These are phyloP conservation scores for Kwoniella botswanensis DNA, from an alignment of 768 basidiomycete species.

Conservation along the genomic window DNA sequence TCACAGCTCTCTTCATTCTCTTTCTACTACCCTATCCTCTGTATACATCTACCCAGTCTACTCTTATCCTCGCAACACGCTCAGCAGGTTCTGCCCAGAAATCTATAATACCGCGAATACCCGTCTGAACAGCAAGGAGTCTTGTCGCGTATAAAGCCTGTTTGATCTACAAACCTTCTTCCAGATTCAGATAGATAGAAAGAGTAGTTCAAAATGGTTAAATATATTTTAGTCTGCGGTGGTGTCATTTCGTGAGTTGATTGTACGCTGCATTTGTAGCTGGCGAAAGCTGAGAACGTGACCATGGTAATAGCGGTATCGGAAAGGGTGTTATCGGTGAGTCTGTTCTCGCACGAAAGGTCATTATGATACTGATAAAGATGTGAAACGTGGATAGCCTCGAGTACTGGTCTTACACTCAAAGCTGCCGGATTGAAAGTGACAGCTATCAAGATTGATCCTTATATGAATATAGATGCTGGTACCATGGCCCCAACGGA, in stretches of 20 bases:
- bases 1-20: background rate
- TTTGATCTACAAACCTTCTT: too few species aligned
- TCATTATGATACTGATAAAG: background rate
- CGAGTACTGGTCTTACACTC: conserved; percentile 91
- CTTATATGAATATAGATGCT: conserved; percentile 99
- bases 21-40: conserved; percentile 3
- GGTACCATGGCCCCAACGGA: conserved; percentile 99
- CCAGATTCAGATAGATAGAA: background rate
- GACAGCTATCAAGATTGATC: conserved; percentile 99
- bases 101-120: background rate
- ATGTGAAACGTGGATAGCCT: conserved; percentile 65
- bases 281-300: background rate
- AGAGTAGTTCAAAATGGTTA: conserved; percentile 68
- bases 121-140: background rate
- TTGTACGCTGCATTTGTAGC: background rate
- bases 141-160: too few species aligned
- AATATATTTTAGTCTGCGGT: conserved; percentile 94
- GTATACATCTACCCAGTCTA: background rate
- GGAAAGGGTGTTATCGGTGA: conserved; percentile 98
- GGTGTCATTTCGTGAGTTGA: conserved; percentile 76
- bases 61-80: background rate
- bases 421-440: conserved; percentile 96
- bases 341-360: conserved; percentile 25
- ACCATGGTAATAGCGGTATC: conserved; percentile 70
- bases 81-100: background rate